Base-by-base conservation (phyloP, 2,329 filamentous ascomycete species). In the Hyphodiscus sp. region DNA sequence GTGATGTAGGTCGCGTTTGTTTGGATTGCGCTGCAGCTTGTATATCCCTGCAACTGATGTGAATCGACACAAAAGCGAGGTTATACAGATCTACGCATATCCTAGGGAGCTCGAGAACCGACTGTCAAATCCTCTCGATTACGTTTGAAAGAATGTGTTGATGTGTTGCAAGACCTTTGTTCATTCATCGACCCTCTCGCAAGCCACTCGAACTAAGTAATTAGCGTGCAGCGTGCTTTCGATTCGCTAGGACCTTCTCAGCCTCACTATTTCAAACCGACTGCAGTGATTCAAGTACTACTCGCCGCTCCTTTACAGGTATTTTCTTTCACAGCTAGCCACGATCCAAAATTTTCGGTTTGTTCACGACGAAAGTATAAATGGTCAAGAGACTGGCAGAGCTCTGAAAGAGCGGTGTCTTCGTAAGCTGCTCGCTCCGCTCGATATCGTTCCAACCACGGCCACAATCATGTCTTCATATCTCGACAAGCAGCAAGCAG, bases 401-500 rank as follows among this genome's bases (percentile, higher is more conserved):
- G 33, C 33, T 38, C 33, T 38, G 33, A 38, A 38, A 38, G 33
- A n/a, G 13, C 16, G 33, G 33, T 13, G 5, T 38, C 33, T 7
- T 33, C 7, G 7, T 33, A 13, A 33, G 29, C 29, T 38, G 11
- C 11, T 38, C 33, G 13, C 16, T 38, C 33, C 16, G 33, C 33
- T 38, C 11, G 5, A 4, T 38, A 38, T 10, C 4, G 23, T 33
- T 41, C 41, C 11, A 33, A 20, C 16, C 29, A 48, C 51, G 48
- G 20, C 38, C 43, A 46, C 16, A 49, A 58, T 64, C 68, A 86
- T 83, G 80, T 83, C 82, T 54, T 68, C 67, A 53, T 84, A 81
- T 62, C 77, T 87, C 56, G 81, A 86, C 63, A 82, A 81, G 62
- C 82, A 86, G 69, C 77, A 83, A 59, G 81, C 79, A 53, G 77